Evolutionary conservation across 495 filamentous ascomycete genomes (phyloP), one percentile per base, ranked within the genome.

Genomic region (Penicillium parvum): DNA sequence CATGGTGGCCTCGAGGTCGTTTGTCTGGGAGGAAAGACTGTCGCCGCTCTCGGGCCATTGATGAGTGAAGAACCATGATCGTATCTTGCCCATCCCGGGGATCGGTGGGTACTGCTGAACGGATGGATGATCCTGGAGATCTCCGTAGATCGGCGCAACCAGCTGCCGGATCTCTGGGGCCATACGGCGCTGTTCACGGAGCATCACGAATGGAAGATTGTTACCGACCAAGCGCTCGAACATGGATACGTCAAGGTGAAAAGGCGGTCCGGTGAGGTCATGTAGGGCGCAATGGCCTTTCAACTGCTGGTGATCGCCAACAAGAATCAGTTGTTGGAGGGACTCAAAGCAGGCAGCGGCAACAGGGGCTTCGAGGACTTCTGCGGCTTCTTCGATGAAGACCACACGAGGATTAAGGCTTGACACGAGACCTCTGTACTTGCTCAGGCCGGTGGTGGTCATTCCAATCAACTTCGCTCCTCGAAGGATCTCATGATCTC

Each of bases 361-460:
- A 32, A 88, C 65, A 2, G 77, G 78, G 3, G 79, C 81, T 54
- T 89, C 86, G 1, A 88, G 68, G 0, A 76, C 79, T 50, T 89
- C 83, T 1, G 83, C 85, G 14, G 86, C 85, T 66, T 89, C 86
- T 67, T 90, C 86, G 37, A 90, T 78, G 11, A 90, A 49, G 1
- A 88, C 63, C 3, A 83, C 65, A 30, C 65, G 76, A 0, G 92
- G 90, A 20, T 77, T 68, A 12, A 95, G 46, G 17, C 78, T 80
- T 9, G 85, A 76, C 16, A 97, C 63, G 0, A 95, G 66, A 2
- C 68, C 79, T 12, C 91, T 79, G 48, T 92, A 90, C 52, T 96
- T 96, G 55, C 82, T 87, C n/a, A 96, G 59, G 3, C 92, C 92
- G 0, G 91, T 89, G 0, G 81, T 85, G 5, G 86, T 90, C 72